These are phyloP conservation scores for Venturia carpophila DNA, from an alignment of 2,329 filamentous ascomycete genomes.

Conservation along the genomic window DNA sequence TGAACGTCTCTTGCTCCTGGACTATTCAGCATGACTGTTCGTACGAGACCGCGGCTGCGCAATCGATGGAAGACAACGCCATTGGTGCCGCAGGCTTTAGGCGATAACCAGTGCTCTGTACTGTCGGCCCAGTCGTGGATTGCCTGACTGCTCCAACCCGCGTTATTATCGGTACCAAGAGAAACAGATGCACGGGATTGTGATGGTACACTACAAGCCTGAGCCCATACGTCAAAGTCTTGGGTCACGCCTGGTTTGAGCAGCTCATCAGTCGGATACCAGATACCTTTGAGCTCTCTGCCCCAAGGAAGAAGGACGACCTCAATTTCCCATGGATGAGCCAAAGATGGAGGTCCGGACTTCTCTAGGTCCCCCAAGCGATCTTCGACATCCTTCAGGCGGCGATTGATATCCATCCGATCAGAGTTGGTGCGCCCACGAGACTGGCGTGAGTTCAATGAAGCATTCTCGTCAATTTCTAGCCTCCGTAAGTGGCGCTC, in stretches of 20 bases:
- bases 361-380: conserved; percentile 49
- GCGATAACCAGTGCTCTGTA: conserved; percentile 51
- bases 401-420: conserved; percentile 34
- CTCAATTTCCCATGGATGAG: conserved; percentile 64
- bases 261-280: conserved; percentile 38
- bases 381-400: conserved; percentile 42
- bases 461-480: not conserved
- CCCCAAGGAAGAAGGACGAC: conserved; percentile 69
- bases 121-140: conserved; percentile 41
- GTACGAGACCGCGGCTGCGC: conserved; percentile 64
- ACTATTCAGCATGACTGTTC: conserved; percentile 53
- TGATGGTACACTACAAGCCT: conserved; percentile 22
- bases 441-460: conserved; percentile 13
- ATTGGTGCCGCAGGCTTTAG: conserved; percentile 58
- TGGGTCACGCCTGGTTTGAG: conserved; percentile 22
- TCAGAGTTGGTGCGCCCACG: conserved; percentile 20
- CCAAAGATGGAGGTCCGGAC: conserved; percentile 50
- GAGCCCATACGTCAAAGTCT: conserved; percentile 42
- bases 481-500: conserved; percentile 5
- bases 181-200: conserved; percentile 22
- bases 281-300: conserved; percentile 44
- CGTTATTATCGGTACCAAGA: conserved; percentile 34
- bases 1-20: conserved; percentile 62
- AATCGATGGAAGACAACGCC: conserved; percentile 61
- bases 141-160: conserved; percentile 42